These are phyloP conservation scores for Colletotrichum sp. DNA, from an alignment of 2,329 filamentous ascomycete genomes.

Conservation along the genomic window DNA sequence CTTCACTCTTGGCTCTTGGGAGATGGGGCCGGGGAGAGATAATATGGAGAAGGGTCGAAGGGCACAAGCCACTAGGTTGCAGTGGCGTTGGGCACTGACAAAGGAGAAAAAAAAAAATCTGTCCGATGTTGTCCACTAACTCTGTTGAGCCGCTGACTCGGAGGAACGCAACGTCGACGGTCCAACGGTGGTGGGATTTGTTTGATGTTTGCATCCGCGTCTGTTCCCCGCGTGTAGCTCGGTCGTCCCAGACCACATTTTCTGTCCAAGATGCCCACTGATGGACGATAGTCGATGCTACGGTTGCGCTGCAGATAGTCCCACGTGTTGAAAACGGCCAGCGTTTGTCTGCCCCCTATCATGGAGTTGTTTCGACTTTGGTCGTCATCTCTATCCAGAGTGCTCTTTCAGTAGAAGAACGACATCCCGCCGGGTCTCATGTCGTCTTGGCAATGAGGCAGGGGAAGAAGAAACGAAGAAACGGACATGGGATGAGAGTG, in stretches of 20 bases:
- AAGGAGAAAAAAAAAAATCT: neutral
- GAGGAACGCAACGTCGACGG: neutral
- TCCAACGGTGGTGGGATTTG: constrained; percentile 1
- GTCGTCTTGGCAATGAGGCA: neutral
- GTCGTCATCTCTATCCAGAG: neutral
- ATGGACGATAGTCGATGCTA: neutral
- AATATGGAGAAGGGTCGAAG: neutral
- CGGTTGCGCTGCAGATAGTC: neutral
- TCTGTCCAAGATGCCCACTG: neutral
- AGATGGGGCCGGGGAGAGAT: neutral
- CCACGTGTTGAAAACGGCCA: neutral
- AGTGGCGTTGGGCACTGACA: neutral
- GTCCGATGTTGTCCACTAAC: neutral
- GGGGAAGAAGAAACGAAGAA: neutral
- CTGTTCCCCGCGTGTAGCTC: neutral
- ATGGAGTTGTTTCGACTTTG: neutral
- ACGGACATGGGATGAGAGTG: neutral
- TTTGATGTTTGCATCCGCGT: neutral
- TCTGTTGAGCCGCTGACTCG: constrained; percentile 8
- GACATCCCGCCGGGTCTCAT: neutral
- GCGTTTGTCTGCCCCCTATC: neutral
- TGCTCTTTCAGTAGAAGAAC: neutral
- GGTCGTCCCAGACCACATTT: neutral
- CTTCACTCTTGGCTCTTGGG: neutral
- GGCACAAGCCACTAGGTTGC: constrained; percentile 5